Conservation (phyloP, 2,329 filamentous ascomycete species). For the Ceratocystis smalleyi region DNA sequence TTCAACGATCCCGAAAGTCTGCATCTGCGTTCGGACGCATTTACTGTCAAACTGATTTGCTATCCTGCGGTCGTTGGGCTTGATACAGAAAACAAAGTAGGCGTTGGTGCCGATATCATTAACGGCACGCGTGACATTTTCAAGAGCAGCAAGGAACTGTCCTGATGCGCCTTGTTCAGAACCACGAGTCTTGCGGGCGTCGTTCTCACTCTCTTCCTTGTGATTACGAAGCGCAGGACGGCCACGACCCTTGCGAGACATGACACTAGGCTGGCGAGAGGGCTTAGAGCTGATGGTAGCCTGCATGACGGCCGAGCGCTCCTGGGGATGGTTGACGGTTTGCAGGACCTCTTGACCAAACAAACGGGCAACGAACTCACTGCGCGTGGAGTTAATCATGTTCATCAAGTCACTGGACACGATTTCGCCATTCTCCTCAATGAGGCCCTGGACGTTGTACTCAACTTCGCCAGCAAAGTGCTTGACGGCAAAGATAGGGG, state of each 20-base stretch:
- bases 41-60: slow-evolving; percentile 99
- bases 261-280: slow-evolving; percentile 80
- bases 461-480: slow-evolving; percentile 96
- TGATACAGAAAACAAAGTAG: slow-evolving; percentile 94
- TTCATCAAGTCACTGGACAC: slow-evolving; percentile 95
- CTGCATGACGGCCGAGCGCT: slow-evolving; percentile 82
- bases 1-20: slow-evolving; percentile 90
- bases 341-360: slow-evolving; percentile 94
- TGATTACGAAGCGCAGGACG: slow-evolving; percentile 27
- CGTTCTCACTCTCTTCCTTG: slow-evolving; percentile 30
- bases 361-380: slow-evolving; percentile 71
- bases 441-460: slow-evolving; percentile 69
- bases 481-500: slow-evolving; percentile 73
- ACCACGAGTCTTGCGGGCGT: slow-evolving; percentile 30
- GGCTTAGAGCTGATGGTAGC: slow-evolving; percentile 94
- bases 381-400: slow-evolving; percentile 75
- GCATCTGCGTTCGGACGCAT: slow-evolving; percentile 85
- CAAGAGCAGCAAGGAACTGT: slow-evolving; percentile 77
- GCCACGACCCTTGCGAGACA: slow-evolving; percentile 47
- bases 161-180: slow-evolving; percentile 75
- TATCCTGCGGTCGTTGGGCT: slow-evolving; percentile 91
- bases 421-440: slow-evolving; percentile 92
- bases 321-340: slow-evolving; percentile 83
- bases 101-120: slow-evolving; percentile 70
- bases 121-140: slow-evolving; percentile 80